Conservation (phyloP, 106 monocot genomes). For the Vanilla planifolia region DNA sequence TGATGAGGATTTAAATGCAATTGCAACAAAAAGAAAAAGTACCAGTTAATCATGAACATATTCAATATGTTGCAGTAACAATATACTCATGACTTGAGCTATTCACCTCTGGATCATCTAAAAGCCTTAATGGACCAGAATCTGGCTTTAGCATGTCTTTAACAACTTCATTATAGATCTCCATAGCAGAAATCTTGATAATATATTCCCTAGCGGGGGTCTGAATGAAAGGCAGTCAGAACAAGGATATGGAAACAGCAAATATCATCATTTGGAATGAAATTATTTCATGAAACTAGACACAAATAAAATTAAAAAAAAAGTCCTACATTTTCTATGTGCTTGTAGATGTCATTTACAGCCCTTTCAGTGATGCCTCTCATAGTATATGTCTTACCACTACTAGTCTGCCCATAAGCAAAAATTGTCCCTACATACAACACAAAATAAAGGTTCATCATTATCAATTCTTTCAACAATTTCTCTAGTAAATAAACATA, state of each 20-base stretch:
- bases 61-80: neutral
- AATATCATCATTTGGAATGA: neutral
- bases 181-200: conserved; percentile 91
- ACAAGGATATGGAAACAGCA: neutral
- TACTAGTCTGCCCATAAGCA: conserved; percentile 96
- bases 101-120: conserved; percentile 97
- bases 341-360: conserved; percentile 85
- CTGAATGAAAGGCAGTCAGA: conserved; percentile 21
- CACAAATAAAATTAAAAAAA: neutral
- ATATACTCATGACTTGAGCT: neutral
- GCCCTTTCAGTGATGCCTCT: conserved; percentile 86
- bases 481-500: neutral
- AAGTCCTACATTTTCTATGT: conserved; percentile 70
- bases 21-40: neutral
- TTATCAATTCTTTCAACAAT: neutral
- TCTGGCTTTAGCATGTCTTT: conserved; percentile 81
- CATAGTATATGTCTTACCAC: conserved; percentile 54
- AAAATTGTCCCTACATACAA: conserved; percentile 84
- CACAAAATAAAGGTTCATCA: neutral
- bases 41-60: neutral
- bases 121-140: conserved; percentile 75
- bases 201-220: conserved; percentile 62
- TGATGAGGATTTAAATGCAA: neutral
- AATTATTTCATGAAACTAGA: neutral
- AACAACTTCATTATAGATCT: conserved; percentile 97